Percentiles rank a stretch among this genome's conserved stretches.
Evolutionary conservation across 768 basidiomycete species (phyloP).

Genomic region (Boletales sp.): DNA sequence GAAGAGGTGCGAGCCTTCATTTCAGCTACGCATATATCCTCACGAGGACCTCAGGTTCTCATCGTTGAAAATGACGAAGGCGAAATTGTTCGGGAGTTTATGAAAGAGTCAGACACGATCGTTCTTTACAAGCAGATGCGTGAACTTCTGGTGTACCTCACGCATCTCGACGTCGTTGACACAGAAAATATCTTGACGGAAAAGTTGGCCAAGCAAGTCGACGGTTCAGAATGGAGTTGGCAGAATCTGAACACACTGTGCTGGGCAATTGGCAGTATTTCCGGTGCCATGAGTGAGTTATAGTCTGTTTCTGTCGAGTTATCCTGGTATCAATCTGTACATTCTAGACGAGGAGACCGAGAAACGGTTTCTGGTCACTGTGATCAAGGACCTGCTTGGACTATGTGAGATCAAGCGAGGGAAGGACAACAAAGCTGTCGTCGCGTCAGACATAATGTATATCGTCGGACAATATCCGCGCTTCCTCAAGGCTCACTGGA

Average conservation of each 20-base stretch:
- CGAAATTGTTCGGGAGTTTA: constrained; percentile 98
- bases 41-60: constrained; percentile 60
- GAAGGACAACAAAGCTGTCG: constrained; percentile 99
- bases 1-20: constrained; percentile 70
- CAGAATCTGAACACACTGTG: constrained; percentile 98
- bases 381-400: constrained; percentile 98
- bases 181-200: constrained; percentile 97
- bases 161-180: constrained; percentile 93
- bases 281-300: constrained; percentile 94
- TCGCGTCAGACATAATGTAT: constrained; percentile 96
- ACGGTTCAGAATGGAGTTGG: constrained; percentile 99
- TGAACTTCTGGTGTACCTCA: constrained; percentile 94
- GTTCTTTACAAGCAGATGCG: constrained; percentile 99
- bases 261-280: constrained; percentile 99
- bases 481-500: constrained; percentile 99
- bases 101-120: constrained; percentile 98
- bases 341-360: constrained; percentile 92
- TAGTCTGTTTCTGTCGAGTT: background rate
- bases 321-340: background rate
- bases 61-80: constrained; percentile 99
- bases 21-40: background rate
- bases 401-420: constrained; percentile 97
- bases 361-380: constrained; percentile 97
- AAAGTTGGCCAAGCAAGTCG: constrained; percentile 95
- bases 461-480: constrained; percentile 99